Evolutionary conservation across 352 stramenopile genomes (phyloP).

Genomic region (Phytophthora melonis): DNA sequence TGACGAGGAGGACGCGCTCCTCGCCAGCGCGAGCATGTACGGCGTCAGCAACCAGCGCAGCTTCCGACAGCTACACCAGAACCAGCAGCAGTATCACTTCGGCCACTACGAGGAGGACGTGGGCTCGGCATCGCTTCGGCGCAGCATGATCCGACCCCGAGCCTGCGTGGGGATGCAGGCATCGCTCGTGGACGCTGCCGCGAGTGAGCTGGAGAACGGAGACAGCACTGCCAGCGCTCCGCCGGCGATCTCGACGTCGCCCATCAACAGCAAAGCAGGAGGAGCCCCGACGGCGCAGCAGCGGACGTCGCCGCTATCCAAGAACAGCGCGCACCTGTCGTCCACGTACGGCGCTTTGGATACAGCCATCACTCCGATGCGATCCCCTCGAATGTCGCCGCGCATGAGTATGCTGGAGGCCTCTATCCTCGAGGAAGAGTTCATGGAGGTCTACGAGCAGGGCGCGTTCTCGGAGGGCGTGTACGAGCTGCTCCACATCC

Average conservation of each 20-base stretch:
- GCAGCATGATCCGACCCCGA: conserved; percentile 42
- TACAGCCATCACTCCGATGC: conserved; percentile 43
- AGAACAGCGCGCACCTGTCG: conserved; percentile 20
- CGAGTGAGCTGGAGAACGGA: conserved; percentile 35
- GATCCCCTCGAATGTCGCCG: conserved; percentile 52
- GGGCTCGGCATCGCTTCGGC: conserved; percentile 41
- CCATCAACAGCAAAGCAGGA: conserved; percentile 14
- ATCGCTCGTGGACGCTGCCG: conserved; percentile 28
- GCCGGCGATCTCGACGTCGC: conserved; percentile 28
- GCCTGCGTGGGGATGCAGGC: conserved; percentile 35
- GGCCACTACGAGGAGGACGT: conserved; percentile 61
- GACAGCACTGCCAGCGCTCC: conserved; percentile 19
- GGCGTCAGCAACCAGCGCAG: conserved; percentile 71
- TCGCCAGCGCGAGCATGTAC: conserved; percentile 79
- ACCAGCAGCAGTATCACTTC: conserved; percentile 76
- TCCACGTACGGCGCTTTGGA: conserved; percentile 72
- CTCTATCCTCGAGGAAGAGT: conserved; percentile 79
- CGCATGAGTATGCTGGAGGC: conserved; percentile 66
- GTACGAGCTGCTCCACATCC: conserved; percentile 69
- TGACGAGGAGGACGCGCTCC: conserved; percentile 79
- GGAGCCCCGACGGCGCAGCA: conserved; percentile 30
- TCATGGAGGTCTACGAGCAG: conserved; percentile 77
- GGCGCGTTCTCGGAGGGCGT: conserved; percentile 72
- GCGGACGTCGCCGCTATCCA: conserved; percentile 28
- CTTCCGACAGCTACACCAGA: conserved; percentile 76